Base-by-base conservation (phyloP, 2,329 filamentous ascomycete genomes). In the Trichoderma sp. region DNA sequence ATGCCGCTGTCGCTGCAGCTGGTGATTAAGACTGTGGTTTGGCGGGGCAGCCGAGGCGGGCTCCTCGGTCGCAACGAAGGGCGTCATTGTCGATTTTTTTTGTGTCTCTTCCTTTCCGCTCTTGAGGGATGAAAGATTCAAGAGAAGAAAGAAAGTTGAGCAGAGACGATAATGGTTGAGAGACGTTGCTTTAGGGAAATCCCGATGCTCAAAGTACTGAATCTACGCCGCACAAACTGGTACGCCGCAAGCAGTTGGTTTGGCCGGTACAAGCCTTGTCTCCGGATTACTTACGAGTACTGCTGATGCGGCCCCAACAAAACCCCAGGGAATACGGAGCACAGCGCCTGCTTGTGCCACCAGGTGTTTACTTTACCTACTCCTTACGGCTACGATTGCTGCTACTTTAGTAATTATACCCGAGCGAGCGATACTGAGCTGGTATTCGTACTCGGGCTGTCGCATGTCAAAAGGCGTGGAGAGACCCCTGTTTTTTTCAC, bases 141-240 rank as follows among this genome's bases (percentile, higher is more conserved):
- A 26, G 53, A 50, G 39, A 61, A 34, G 28, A n/a, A 9, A 26
- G n/a, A 47, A 26, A 12, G 26, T 32, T 15, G 53, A n/a, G 20
- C 2, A 23, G 23, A 15, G 26, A 28, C 20, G 34, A 47, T 36
- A 39, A 23, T 12, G 17, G 62, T 6, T 20, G 43, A 50, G 39
- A 7, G 55, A 30, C 57, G 26, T 36, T 26, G 12, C 15, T 58
- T 61, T 50, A 36, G 68, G 68, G 58, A 50, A 64, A 36, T 69
- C 64, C 50, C 28, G 66, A 66, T 20, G 57, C 66, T 69, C 57
- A 62, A 69, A 68, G 71, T 59, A 72, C 66, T 72, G 66, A 68
- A 72, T 72, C 71, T 72, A 72, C 71, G 71, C 64, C 71, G 71
- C 64, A 72, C 66, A 72, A 72, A 69, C 66, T 70, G 71, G 66